These are phyloP conservation scores for Didymella exigua DNA, from an alignment of 2,329 filamentous ascomycete species.

Conservation along the genomic window DNA sequence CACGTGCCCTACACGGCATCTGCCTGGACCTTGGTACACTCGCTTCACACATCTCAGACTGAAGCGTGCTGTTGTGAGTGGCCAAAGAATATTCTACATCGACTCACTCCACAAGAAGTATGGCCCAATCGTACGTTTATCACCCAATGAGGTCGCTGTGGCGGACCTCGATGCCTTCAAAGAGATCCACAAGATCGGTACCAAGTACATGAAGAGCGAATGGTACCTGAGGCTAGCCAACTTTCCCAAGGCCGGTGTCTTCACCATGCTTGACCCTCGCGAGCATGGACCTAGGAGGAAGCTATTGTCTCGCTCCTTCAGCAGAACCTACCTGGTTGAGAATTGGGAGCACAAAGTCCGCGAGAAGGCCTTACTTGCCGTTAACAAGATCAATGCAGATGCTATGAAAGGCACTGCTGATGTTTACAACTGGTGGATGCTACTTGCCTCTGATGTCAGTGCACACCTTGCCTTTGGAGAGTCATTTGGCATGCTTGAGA, in stretches of 20 bases:
- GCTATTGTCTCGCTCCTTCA: slow-evolving; percentile 46
- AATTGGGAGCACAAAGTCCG: slow-evolving; percentile 47
- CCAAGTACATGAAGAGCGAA: slow-evolving; percentile 36
- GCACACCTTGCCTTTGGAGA: slow-evolving; percentile 49
- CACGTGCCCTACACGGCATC: slow-evolving; percentile 35
- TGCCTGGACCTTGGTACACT: slow-evolving; percentile 43
- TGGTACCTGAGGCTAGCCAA: slow-evolving; percentile 35
- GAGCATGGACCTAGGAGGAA: slow-evolving; percentile 44
- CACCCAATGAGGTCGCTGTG: slow-evolving; percentile 39
- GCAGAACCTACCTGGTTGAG: slow-evolving; percentile 42
- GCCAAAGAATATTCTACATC: slow-evolving; percentile 49
- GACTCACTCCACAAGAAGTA: slow-evolving; percentile 45
- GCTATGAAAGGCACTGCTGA: slow-evolving; percentile 38
- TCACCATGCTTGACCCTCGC: slow-evolving; percentile 46
- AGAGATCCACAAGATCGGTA: slow-evolving; percentile 39
- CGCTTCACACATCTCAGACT: slow-evolving; percentile 44
- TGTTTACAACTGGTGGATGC: slow-evolving; percentile 46
- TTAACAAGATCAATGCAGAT: slow-evolving; percentile 40
- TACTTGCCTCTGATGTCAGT: slow-evolving; percentile 49
- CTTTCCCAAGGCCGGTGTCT: slow-evolving; percentile 40
- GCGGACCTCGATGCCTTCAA: slow-evolving; percentile 38
- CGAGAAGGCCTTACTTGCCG: slow-evolving; percentile 41
- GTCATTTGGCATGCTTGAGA: slow-evolving; percentile 48
- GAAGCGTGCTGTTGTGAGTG: slow-evolving; percentile 46
- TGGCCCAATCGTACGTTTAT: slow-evolving; percentile 41